Percentiles rank a stretch among this genome's conserved stretches.
Conservation (phyloP, 1,284 basidiomycete genomes). For the Austroboletus novae-zelandiae region DNA sequence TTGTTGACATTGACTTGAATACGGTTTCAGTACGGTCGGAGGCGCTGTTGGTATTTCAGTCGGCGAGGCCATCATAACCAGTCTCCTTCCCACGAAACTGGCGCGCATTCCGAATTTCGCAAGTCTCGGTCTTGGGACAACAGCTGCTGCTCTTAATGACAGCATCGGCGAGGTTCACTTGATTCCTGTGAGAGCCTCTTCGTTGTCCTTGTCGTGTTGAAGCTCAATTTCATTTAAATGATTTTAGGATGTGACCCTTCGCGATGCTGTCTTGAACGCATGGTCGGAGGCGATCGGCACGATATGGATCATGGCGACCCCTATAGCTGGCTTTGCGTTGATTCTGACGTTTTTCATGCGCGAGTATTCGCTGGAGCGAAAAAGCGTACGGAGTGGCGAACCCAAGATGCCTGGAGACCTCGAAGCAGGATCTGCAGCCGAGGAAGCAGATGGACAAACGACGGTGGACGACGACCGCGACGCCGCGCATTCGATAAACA, state of each 20-base stretch:
- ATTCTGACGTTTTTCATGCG: constrained; percentile 59
- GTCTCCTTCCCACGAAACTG: constrained; percentile 55
- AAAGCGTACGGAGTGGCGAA: constrained; percentile 40
- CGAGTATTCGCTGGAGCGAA: constrained; percentile 63
- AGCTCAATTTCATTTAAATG: neutral
- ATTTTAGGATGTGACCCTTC: constrained; percentile 45
- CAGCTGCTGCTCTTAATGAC: constrained; percentile 54
- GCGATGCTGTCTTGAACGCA: constrained; percentile 59
- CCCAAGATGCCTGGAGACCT: constrained; percentile 19
- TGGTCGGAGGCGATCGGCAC: constrained; percentile 66
- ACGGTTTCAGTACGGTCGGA: constrained; percentile 56
- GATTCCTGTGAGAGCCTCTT: constrained; percentile 43
- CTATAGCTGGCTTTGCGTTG: constrained; percentile 56
- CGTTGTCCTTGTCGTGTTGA: neutral
- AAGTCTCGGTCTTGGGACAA: constrained; percentile 41
- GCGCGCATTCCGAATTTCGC: constrained; percentile 43
- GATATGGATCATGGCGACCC: constrained; percentile 73
- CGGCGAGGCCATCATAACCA: constrained; percentile 67
- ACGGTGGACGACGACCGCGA: constrained; percentile 7
- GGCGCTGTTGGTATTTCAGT: constrained; percentile 74
- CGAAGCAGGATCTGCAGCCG: constrained; percentile 4
- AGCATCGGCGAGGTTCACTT: constrained; percentile 51
- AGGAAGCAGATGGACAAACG: neutral
- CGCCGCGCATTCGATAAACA: constrained; percentile 2
- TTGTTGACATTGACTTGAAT: neutral